Percentiles rank a stretch among this genome's conserved stretches.
phyloP scores from a whole-genome alignment of 2,329 filamentous ascomycete species.

The Lachnellula occidentalis region DNA sequence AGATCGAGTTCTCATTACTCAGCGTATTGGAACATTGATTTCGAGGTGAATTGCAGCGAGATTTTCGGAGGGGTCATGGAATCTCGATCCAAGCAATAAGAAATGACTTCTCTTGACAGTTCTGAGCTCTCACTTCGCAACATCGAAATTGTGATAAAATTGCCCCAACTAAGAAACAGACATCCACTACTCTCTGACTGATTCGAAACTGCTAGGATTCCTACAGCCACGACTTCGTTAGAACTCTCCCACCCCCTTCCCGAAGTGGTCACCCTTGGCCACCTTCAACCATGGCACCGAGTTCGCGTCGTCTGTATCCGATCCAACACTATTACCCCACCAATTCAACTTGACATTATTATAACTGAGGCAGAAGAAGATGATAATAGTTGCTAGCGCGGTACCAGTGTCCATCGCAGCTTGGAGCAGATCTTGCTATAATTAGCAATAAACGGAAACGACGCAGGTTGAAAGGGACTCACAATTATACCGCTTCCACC shows the following conservation, averaged over 20 bases:
- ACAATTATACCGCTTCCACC: conserved; percentile 73
- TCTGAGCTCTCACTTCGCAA: too few relatives aligned
- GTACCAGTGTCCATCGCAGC: conserved; percentile 66
- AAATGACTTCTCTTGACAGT: too few relatives aligned
- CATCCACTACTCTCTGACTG: too few relatives aligned
- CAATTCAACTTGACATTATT: conserved; percentile 53
- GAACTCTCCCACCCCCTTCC: conserved; percentile 30
- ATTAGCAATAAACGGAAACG: neutral
- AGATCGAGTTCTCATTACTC: too few relatives aligned
- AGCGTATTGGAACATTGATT: too few relatives aligned
- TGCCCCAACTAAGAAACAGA: too few relatives aligned
- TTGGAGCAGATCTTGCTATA: conserved; percentile 51
- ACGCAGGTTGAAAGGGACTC: neutral
- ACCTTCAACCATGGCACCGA: conserved; percentile 32
- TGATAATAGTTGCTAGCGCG: conserved; percentile 59
- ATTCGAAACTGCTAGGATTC: too few relatives aligned
- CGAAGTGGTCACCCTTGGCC: conserved; percentile 28
- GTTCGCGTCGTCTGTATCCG: conserved; percentile 32
- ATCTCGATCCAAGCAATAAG: too few relatives aligned
- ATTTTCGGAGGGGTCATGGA: too few relatives aligned
- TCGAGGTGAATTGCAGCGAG: too few relatives aligned
- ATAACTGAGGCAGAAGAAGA: conserved; percentile 59
- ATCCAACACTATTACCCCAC: conserved; percentile 52
- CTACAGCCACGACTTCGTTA: conserved; percentile 4
- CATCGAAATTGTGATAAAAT: too few relatives aligned